Evolutionary conservation across 73 alveolate genomes (phyloP).

Genomic region (Paraurostyla sp.): DNA sequence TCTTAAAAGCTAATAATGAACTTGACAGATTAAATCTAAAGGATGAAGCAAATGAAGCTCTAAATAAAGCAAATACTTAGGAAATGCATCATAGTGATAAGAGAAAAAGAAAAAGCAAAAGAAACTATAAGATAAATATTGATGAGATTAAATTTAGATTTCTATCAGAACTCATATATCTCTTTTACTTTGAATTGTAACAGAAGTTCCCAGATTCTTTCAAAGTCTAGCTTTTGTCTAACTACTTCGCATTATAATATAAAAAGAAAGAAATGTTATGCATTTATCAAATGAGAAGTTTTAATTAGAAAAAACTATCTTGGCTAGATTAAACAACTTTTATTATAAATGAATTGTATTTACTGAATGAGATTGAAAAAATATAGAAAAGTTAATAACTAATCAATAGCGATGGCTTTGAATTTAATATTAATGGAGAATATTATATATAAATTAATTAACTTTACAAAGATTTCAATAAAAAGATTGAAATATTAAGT

Average conservation of each 20-base stretch:
- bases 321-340: neutral
- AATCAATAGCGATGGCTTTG: neutral
- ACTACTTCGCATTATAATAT: neutral
- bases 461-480: neutral
- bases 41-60: neutral
- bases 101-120: neutral
- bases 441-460: neutral
- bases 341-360: neutral
- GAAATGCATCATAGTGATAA: neutral
- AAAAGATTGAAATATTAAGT: neutral
- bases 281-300: neutral
- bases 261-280: conserved; percentile 34
- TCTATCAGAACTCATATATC: conserved; percentile 7
- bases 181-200: neutral
- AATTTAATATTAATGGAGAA: neutral
- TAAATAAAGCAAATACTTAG: neutral
- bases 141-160: neutral
- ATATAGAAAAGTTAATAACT: neutral
- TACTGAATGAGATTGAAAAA: conserved; percentile 3
- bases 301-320: neutral
- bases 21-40: neutral
- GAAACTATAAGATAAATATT: neutral
- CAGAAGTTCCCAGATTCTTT: conserved; percentile 17
- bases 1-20: conserved; percentile 5
- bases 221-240: conserved; percentile 16